Base-by-base conservation (phyloP, 352 stramenopile species). In the Phytophthora pini region DNA sequence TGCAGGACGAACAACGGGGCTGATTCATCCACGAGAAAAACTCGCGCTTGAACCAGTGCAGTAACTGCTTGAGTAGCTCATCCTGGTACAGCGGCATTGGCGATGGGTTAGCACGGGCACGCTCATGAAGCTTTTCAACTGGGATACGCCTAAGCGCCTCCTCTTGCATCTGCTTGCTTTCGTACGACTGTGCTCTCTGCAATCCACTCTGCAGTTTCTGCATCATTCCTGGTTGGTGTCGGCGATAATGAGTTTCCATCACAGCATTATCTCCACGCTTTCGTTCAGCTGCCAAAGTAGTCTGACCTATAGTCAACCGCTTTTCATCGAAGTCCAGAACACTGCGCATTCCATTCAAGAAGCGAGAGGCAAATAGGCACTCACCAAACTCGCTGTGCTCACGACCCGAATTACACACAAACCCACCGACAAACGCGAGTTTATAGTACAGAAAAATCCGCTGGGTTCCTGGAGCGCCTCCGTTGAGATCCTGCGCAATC, bases 21-120 rank as follows among this genome's bases (percentile, higher is more conserved):
- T 93, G 72, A 59, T 97, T 96, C 74, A 91, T 94, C 91, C 91
- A 97, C 27, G 88, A 74, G 43, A 97, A 97, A 56, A 97, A 97
- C 29, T 97, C 89, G 29, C 56, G 54, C 72, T 97, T 97, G 59
- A 97, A 97, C 90, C 90, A 97, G 34, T 88, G 77, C 2, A 94
- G 65, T 26, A 97, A 58, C 38, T 93, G 84, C 61, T 80, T 86
- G 11, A 93, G 55, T 3, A 95, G 68, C 48, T 94, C 88, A 26
- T 94, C 82, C 38, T 89, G 71, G 34, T 81, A 88, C 10, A 54
- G 56, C 3, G 80, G 60, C 58, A 79, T 81, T 13, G 80, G 80
- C 1, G 72, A 71, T 7, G 71, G 52, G 45, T 93, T 90, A 3
- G 70, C 73, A 27, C 68, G 78, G 17, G 84, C 84, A n/a, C 81